Base-by-base conservation (phyloP, 2,329 filamentous ascomycete genomes). In the Colletotrichum liriopes region DNA sequence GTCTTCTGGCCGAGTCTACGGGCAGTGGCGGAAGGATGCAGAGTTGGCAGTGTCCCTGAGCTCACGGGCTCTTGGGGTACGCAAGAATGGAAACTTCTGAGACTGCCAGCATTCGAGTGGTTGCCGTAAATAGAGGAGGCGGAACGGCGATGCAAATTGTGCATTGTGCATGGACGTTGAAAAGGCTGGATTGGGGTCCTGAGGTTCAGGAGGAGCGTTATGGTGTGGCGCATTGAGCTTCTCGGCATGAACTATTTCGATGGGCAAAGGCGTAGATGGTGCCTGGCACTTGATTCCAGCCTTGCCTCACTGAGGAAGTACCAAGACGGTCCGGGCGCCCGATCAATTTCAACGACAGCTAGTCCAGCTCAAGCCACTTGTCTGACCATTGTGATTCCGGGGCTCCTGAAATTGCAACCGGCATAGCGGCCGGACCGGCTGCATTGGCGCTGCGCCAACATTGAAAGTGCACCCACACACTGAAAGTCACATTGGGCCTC, bases 331-430 rank as follows among this genome's bases (percentile, higher is more conserved):
- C 65, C 70, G 65, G 51, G 70, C 59, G 59, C 65, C 70, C 66
- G 70, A 32, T 72, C 52, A 70, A 54, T 61, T 54, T 61, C 52
- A 70, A 72, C 70, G 70, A 72, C 70, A 69, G 60, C 65, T 65
- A 72, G 66, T 58, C 62, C 70, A 65, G 59, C 41, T 54, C 29
- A 70, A 70, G 70, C 70, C 70, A 72, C 54, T 65, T 72, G 70
- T 72, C 70, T 70, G 70, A 65, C 70, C 70, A 72, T 72, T 55
- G 66, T 37, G 37, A 54, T 54, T 55, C 66, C 52, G 56, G 54
- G 66, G 59, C n/a, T 59, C 41, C 41, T 65, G 45, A 72, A 51
- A 72, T 72, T 72, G 54, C 70, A 72, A 70, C 54, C 65, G 70
- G 54, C 54, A 60, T 70, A 37, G 69, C 59, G 69, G 58, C 58